Conservation (phyloP, 768 basidiomycete species). For the Phylloporus rhodoxanthus region DNA sequence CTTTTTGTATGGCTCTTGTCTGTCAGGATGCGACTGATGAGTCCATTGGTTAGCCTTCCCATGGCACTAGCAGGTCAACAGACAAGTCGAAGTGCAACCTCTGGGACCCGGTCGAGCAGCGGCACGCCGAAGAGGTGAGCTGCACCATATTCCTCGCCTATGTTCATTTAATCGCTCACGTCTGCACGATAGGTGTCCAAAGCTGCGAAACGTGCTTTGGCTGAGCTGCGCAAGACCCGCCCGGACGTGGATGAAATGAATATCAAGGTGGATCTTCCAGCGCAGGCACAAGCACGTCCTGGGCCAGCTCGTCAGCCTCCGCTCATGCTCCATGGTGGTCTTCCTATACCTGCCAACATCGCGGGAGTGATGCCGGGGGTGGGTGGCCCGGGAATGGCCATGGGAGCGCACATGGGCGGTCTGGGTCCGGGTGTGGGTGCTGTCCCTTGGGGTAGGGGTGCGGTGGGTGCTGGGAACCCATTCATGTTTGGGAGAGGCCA, state of each 20-base stretch:
- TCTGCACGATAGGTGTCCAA: slow-evolving; percentile 49
- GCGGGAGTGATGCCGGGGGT: not conserved
- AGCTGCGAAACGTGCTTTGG: slow-evolving; percentile 61
- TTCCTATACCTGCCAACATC: not conserved
- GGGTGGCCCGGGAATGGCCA: not conserved
- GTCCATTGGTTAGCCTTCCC: slow-evolving; percentile 16
- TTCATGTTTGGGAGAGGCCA: slow-evolving; percentile 18
- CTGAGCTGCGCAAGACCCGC: slow-evolving; percentile 51
- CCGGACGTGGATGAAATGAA: slow-evolving; percentile 58
- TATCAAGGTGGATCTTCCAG: slow-evolving; percentile 62
- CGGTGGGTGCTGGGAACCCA: not conserved
- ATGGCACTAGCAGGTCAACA: slow-evolving; percentile 9
- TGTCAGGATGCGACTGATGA: slow-evolving; percentile 4
- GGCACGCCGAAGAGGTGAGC: slow-evolving; percentile 61
- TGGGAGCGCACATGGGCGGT: not conserved
- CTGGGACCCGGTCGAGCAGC: slow-evolving; percentile 62
- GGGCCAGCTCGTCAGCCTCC: not conserved
- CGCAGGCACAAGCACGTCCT: not conserved
- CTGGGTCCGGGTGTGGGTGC: not conserved
- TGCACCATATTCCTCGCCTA: not conserved
- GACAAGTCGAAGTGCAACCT: slow-evolving; percentile 51
- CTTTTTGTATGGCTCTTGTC: not conserved
- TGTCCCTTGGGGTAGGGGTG: not conserved
- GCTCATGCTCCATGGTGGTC: not conserved
- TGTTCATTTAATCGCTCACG: not conserved